These are phyloP conservation scores for Volvox carteri DNA, from an alignment of 163 green algal species.

Conservation along the genomic window DNA sequence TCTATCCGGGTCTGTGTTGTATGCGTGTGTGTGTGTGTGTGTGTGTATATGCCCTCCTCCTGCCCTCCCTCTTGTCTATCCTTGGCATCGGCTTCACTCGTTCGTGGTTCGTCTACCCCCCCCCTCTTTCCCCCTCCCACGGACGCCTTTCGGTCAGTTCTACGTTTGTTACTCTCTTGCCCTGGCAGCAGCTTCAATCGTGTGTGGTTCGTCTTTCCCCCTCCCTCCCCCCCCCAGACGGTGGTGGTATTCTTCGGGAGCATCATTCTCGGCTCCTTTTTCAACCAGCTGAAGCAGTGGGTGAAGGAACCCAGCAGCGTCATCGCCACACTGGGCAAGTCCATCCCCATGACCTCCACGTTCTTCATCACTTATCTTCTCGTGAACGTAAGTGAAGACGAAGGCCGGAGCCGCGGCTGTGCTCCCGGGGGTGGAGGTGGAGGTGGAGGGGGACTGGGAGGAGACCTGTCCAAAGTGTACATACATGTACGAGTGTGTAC, in stretches of 20 bases:
- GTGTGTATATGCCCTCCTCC: neutral
- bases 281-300: conserved; percentile 67
- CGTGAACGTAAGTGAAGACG: conserved; percentile 44
- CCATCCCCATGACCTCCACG: conserved; percentile 70
- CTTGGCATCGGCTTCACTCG: no score
- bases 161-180: no score
- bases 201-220: neutral
- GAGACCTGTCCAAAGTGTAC: no score
- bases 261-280: conserved; percentile 72
- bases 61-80: neutral
- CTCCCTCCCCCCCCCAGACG: conserved; percentile 35
- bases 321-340: conserved; percentile 76
- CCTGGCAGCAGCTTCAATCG: no score
- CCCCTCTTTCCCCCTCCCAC: neutral
- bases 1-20: no score
- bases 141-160: no score
- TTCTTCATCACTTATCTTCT: conserved; percentile 76
- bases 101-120: neutral
- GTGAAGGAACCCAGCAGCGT: conserved; percentile 72
- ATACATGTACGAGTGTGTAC: no score
- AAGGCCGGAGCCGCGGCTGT: no score
- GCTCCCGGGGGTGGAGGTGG: no score
- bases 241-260: conserved; percentile 71
- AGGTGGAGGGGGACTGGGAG: no score
- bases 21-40: neutral